Evolutionary conservation across 108 stramenopile species (phyloP), one percentile per base, ranked within the genome.

Genomic region (Pseudonitzschia multiseries): DNA sequence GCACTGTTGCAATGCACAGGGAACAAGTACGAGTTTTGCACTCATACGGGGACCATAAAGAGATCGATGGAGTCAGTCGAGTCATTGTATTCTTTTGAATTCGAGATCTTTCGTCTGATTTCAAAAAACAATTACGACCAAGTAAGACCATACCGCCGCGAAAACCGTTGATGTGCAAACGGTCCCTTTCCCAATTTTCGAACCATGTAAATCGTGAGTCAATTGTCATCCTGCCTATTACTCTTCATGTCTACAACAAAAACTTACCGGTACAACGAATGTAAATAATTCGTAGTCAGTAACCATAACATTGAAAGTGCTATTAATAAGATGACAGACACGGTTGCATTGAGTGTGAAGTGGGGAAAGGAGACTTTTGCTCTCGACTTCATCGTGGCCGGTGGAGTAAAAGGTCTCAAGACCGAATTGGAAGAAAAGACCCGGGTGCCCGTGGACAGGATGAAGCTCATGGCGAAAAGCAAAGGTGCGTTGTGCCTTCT

Each of bases 391-490:
- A 89, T 90, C 31, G 82, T 86, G 14, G 81, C 85, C 15, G 76
- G 76, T 41, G 91, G 93, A 15, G 92, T 92, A 28, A 87, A 84
- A 54, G 87, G 89, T 18, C 86, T 98, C 57, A 97, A 97, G 74
- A 54, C 78, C 10, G 81, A 92, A 64, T 69, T 99, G 69, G 84
- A 95, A 68, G 86, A 88, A 42, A 84, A 89, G 54, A 99, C 99
- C 40, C 90, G 91, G 51, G 97, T 99, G 18, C 99, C 99, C 10
- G 81, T 73, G 46, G 95, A 91, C 57, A 89, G 99, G 14, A 96
- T 97, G 86, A 99, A 99, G 74, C 82, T 99, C 67, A 99, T 99
- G 97, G 82, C 93, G 65, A 99, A 97, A 74, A 86, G 83, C 74
- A 96, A 96, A 75, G 88, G 86, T 67, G 62, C 68, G 76, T 75